These are phyloP conservation scores for Telfairia occidentalis DNA, from an alignment of 331 rosid genomes.

Conservation along the genomic window DNA sequence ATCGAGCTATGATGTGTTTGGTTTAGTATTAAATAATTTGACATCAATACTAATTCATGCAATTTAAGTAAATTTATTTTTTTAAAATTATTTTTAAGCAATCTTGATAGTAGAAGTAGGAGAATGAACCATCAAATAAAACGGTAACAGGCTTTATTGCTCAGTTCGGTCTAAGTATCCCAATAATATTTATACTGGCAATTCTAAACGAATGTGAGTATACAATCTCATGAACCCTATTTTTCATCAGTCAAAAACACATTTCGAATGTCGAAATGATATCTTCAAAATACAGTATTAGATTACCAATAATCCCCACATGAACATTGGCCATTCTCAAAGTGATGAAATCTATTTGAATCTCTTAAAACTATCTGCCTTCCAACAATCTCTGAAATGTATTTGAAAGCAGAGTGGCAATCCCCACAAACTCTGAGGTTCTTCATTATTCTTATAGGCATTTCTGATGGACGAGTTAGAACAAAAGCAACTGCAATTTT, in stretches of 20 bases:
- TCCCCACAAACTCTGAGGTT: slow-evolving; percentile 90
- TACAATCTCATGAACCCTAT: neutral
- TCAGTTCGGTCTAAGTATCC: no score
- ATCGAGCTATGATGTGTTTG: no score
- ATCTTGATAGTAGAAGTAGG: no score
- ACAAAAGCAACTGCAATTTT: slow-evolving; percentile 79
- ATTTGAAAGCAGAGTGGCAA: slow-evolving; percentile 83
- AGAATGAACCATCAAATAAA: no score
- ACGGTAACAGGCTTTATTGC: no score
- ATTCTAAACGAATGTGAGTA: neutral
- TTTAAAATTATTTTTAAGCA: no score
- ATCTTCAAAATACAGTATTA: neutral
- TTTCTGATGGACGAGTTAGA: slow-evolving; percentile 58
- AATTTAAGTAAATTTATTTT: no score
- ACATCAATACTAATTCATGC: no score
- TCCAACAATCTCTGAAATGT: slow-evolving; percentile 56
- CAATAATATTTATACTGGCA: no score
- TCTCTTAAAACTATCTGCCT: slow-evolving; percentile 67
- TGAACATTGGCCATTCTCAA: slow-evolving; percentile 63
- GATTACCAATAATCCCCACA: slow-evolving; percentile 82
- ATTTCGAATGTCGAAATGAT: neutral
- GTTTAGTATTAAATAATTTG: no score
- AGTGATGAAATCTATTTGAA: slow-evolving; percentile 85
- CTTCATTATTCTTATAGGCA: slow-evolving; percentile 87
- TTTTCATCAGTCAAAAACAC: neutral